Evolutionary conservation across 352 stramenopile genomes (phyloP), one percentile per base, ranked within the genome.

Genomic region (Thalassiosira allenii): DNA sequence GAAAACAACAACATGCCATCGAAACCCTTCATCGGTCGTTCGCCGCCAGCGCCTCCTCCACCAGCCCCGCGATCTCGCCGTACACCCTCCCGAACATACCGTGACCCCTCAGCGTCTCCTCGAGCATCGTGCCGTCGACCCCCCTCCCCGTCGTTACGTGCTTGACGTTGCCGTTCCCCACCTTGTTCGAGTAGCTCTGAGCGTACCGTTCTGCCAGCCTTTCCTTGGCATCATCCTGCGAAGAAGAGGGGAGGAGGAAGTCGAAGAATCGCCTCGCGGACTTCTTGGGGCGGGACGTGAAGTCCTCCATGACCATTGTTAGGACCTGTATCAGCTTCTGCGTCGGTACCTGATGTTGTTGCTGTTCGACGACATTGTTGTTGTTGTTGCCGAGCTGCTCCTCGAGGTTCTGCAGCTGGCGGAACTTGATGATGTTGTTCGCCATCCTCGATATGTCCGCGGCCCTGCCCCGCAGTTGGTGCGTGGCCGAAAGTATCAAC

Each of bases 221-320:
- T 27, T 72, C 59, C 59, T 78, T 81, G 0, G 62, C 51, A 3
- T 68, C 32, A 2, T n/a, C 1, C 41, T n/a, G 37, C 41, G 34
- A 44, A 11, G 20, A 6, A 33, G 11, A 14, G n/a, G 0, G 37
- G 30, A 75, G 56, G 17, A 51, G 9, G 57, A 75, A 81, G 5
- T 81, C 33, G 0, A 75, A 44, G 22, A 81, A 75, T 40, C 54
- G 22, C 25, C 74, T 41, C n/a, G 23, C 53, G 0, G 30, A 30
- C 11, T 32, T 23, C 20, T 62, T 40, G 0, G 73, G 63, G 0
- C 53, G 2, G 3, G 2, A 11, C 0, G 44, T 71, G 20, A 75
- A 81, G 27, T 81, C 47, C 9, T 75, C 73, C 73, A 81, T 75
- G 8, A 43, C 53, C 5, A 81, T 22, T 0, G 73, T 81, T 27